Evolutionary conservation across 2,329 filamentous ascomycete genomes (phyloP).

Genomic region (Aspergillus sp.): DNA sequence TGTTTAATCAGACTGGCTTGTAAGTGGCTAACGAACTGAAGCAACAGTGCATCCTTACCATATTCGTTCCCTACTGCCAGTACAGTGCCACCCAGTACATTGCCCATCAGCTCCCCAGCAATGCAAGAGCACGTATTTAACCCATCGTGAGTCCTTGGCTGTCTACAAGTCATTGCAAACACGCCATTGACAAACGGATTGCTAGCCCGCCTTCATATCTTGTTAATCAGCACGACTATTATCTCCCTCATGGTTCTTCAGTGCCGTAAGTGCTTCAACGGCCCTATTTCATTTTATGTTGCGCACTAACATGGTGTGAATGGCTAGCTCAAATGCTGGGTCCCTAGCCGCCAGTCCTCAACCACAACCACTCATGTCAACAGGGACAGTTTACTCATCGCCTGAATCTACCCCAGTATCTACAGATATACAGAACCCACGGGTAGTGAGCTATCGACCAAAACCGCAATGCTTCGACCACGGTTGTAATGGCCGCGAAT

Average conservation of each 20-base stretch:
- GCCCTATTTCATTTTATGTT: neutral
- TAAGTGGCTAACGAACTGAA: constrained; percentile 1
- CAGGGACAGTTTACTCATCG: constrained; percentile 28
- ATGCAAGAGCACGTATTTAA: constrained; percentile 24
- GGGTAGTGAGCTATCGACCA: constrained; percentile 74
- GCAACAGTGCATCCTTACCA: constrained; percentile 20
- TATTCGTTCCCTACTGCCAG: constrained; percentile 20
- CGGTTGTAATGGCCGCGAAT: constrained; percentile 91
- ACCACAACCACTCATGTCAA: constrained; percentile 23
- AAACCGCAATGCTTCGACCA: constrained; percentile 98
- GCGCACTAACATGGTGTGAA: constrained; percentile 11
- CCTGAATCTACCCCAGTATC: constrained; percentile 25
- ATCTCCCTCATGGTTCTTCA: constrained; percentile 30
- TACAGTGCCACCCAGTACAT: constrained; percentile 16
- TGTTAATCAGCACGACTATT: constrained; percentile 35
- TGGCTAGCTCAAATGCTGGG: constrained; percentile 25
- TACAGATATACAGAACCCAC: constrained; percentile 47
- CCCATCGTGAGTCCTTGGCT: constrained; percentile 21
- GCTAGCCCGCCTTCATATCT: constrained; percentile 33
- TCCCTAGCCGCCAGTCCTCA: constrained; percentile 27
- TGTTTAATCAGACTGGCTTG: neutral
- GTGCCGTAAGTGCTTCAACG: constrained; percentile 27
- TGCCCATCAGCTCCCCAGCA: constrained; percentile 20
- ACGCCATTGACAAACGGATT: constrained; percentile 9
- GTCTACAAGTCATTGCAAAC: neutral